Evolutionary conservation across 2,329 filamentous ascomycete genomes (phyloP), one percentile per base, ranked within the genome.

Genomic region (Pseudopithomyces maydicus): DNA sequence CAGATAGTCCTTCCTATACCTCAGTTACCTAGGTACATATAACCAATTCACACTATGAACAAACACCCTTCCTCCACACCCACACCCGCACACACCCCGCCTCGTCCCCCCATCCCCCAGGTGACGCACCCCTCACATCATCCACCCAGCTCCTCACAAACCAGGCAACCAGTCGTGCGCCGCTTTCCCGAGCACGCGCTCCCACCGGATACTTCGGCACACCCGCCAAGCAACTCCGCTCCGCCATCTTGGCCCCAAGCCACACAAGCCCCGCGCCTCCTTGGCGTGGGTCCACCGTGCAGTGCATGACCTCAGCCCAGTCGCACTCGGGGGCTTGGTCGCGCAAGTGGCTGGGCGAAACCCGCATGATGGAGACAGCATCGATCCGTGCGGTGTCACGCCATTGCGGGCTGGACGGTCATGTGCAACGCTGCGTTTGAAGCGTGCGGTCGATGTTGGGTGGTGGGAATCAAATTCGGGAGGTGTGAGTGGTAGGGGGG

Each of bases 231-330:
- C 33, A 36, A 39, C 20, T 36, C 47, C 47, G 20, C 47, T 41
- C 47, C 47, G 35, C 47, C 35, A 32, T 3, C 47, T 50, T 50
- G 47, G 47, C 47, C 12, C 47, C 35, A 41, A 50, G 47, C 22
- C 35, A 22, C 20, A 19, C 38, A 36, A 7, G 1, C 33, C 17
- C 32, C 35, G 47, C 35, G 14, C 19, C 12, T 19, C 11, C 45
- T 36, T 3, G 47, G 47, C 47, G 47, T 11, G 12, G 33, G 26
- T 26, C 45, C 14, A 32, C 33, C 19, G 22, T 43, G 4, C 41
- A 14, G 3, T 10, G 41, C 41, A 43, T 43, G 3, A 22, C 41
- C 41, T 43, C 41, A 43, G 41, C 41, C 41, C 41, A 43, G 41
- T 23, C 41, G 41, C 41, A 23, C 23, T 26, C 19, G 20, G 4